Base-by-base conservation (phyloP, 352 stramenopile genomes). In the Globisporangium radiosum region DNA sequence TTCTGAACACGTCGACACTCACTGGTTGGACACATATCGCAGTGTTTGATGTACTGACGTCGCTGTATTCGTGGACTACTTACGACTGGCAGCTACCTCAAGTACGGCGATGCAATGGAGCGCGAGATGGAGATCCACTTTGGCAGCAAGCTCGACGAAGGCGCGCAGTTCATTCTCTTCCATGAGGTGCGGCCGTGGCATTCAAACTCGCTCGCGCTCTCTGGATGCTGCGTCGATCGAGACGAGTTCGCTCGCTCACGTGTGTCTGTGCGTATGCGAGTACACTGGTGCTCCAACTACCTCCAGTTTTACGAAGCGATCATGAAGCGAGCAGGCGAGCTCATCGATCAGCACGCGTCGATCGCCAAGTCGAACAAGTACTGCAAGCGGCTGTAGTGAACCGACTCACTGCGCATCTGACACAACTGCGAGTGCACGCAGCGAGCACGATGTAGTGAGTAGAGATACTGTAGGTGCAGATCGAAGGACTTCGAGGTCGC, bases 81-180 rank as follows among this genome's bases (percentile, higher is more conserved):
- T 19, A 14, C 11, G 3, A 40, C 8, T 39, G 5, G 6, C 39
- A 85, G 81, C 37, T 91, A 86, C 47, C 52, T 88, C n/a, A 90
- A 90, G 58, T 88, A 89, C 43, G 77, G 73, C 10, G 81, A 85
- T 52, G 66, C 63, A n/a, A 90, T 93, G 78, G 81, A 93, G 59
- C 71, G 76, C 19, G 81, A 93, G 57, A 91, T 91, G 83, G 71
- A 90, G 56, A 64, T 68, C 8, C 78, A 90, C 52, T 93, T 93
- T 59, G 72, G 73, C 54, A 78, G 77, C 45, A 63, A 85, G 47
- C 68, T 88, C 4, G 69, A 84, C 58, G 72, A 88, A 67, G 83
- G 78, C 42, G 70, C 68, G 9, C 76, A 89, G 54, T 74, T 78
- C 33, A 81, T 91, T 48, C 75, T 71, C 5, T 93, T 91, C 33